These are phyloP conservation scores for Colletotrichum lupini DNA, from an alignment of 2,329 filamentous ascomycete species.

Conservation along the genomic window DNA sequence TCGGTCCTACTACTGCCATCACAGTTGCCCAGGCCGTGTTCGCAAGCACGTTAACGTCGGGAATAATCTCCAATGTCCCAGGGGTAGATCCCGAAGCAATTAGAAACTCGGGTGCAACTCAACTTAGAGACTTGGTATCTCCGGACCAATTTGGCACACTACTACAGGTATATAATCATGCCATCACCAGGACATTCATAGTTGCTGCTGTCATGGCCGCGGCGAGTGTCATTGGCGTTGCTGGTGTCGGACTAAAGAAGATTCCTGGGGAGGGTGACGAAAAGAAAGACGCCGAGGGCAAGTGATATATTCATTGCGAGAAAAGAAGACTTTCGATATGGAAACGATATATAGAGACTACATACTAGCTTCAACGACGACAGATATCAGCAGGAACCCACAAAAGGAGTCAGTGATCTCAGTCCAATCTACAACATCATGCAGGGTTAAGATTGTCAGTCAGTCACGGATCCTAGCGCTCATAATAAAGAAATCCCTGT, in stretches of 20 bases:
- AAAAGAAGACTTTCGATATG: too few species aligned
- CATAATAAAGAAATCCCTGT: not conserved
- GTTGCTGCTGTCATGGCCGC: constrained; percentile 20
- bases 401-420: not conserved
- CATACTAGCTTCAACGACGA: not conserved
- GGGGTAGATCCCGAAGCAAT: not conserved
- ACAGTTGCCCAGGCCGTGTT: constrained; percentile 20
- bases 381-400: not conserved
- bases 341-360: too few species aligned
- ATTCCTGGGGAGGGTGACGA: not conserved
- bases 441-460: constrained; percentile 16
- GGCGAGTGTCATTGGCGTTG: constrained; percentile 21
- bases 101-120: constrained; percentile 11
- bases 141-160: not conserved
- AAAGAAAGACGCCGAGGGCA: not conserved
- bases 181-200: constrained; percentile 17
- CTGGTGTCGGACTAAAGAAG: constrained; percentile 16
- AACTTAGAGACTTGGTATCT: not conserved
- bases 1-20: constrained; percentile 16
- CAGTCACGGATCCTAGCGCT: constrained; percentile 1
- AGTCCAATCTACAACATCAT: constrained; percentile 11
- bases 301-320: not conserved
- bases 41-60: not conserved
- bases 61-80: not conserved
- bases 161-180: constrained; percentile 13